Percentiles rank a stretch among this genome's conserved stretches.
These are phyloP conservation scores for Pleurotus pulmonarius DNA, from an alignment of 768 basidiomycete genomes.

Conservation along the genomic window DNA sequence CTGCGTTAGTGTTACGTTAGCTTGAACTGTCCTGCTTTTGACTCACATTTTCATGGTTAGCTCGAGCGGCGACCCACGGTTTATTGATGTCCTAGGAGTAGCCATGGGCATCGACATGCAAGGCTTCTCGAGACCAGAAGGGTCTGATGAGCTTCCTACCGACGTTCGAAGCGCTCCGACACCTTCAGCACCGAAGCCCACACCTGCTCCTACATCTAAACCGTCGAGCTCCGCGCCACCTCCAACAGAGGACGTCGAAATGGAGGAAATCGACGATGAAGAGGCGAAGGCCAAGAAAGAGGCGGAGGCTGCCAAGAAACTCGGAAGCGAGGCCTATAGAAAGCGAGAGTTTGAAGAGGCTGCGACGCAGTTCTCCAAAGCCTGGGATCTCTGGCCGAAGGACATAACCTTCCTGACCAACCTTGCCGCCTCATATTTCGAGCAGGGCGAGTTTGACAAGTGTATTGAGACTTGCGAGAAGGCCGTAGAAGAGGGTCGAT, in stretches of 20 bases:
- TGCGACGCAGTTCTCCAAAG: constrained; percentile 69
- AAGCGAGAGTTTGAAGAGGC: constrained; percentile 79
- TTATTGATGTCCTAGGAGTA: constrained; percentile 92
- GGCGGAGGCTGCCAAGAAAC: constrained; percentile 76
- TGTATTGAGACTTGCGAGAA: constrained; percentile 90
- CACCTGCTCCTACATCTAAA: constrained; percentile 29
- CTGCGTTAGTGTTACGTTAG: constrained; percentile 41
- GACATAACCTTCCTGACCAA: constrained; percentile 95
- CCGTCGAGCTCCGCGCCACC: constrained; percentile 15
- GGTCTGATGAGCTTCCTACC: constrained; percentile 74
- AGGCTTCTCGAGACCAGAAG: constrained; percentile 77
- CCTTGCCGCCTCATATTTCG: constrained; percentile 87
- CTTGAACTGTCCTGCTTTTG: no score
- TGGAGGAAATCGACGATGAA: constrained; percentile 63
- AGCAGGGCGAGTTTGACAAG: constrained; percentile 89
- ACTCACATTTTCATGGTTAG: no score
- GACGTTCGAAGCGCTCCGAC: constrained; percentile 21
- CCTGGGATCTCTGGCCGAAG: constrained; percentile 92
- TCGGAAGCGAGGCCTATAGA: constrained; percentile 82
- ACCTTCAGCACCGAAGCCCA: constrained; percentile 31
- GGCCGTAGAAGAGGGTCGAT: constrained; percentile 94
- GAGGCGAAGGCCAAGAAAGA: constrained; percentile 73
- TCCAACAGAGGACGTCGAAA: constrained; percentile 57
- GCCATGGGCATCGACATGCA: constrained; percentile 93
- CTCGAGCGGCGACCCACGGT: constrained; percentile 61